Conservation (phyloP, 2,329 filamentous ascomycete species). For the Lojkania enalia region DNA sequence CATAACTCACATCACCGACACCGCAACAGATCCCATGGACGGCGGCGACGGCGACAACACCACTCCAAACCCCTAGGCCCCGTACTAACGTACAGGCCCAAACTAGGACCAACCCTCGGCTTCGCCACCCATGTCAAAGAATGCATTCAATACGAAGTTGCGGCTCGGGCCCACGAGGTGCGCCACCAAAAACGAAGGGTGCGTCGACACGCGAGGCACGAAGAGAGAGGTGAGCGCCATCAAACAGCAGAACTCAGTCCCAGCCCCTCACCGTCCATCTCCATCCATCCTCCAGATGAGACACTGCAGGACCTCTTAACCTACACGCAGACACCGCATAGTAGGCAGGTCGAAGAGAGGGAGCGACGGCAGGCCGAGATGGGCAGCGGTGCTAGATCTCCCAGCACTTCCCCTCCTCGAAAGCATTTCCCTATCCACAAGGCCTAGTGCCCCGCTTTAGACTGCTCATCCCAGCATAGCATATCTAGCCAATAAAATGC, state of each 20-base stretch:
- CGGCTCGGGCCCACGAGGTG: slow-evolving; percentile 21
- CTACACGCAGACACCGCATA: slow-evolving; percentile 10
- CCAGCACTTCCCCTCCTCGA: too few species aligned
- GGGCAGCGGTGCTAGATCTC: too few species aligned
- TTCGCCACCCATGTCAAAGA: slow-evolving; percentile 22
- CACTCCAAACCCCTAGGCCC: slow-evolving; percentile 5
- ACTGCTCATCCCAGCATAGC: too few species aligned
- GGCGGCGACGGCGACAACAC: background rate
- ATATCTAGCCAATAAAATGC: too few species aligned
- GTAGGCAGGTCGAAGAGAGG: slow-evolving; percentile 4
- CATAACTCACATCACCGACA: background rate
- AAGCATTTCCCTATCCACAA: too few species aligned
- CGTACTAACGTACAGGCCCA: slow-evolving; percentile 22
- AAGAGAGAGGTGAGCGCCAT: slow-evolving; percentile 1
- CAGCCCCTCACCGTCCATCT: background rate
- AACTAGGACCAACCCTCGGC: slow-evolving; percentile 20
- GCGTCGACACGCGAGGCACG: slow-evolving; percentile 10
- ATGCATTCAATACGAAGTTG: slow-evolving; percentile 27
- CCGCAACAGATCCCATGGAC: background rate
- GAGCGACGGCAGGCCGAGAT: slow-evolving; percentile 3
- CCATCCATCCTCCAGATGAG: background rate
- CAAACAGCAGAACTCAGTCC: background rate
- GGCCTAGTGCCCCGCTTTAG: too few species aligned
- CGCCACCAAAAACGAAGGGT: slow-evolving; percentile 6
- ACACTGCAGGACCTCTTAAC: background rate